A percentile compares a stretch with the other conserved stretches of the same genome.
Conservation (phyloP, 768 basidiomycete genomes). For the Trametes maxima region DNA sequence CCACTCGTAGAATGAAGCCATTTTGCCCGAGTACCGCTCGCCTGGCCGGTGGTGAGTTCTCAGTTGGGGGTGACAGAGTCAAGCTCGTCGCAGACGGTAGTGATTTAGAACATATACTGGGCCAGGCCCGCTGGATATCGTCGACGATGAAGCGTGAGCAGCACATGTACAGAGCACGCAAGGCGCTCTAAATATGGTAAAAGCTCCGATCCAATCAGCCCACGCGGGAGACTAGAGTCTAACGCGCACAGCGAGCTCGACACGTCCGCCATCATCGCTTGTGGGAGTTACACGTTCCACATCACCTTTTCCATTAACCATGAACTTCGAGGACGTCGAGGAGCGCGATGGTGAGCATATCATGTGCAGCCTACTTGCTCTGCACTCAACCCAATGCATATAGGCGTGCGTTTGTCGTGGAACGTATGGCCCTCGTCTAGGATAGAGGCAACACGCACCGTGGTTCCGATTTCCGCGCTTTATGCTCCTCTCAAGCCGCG, state of each 20-base stretch:
- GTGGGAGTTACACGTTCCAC: conserved; percentile 9
- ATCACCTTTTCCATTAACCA: conserved; percentile 2
- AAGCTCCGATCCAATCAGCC: background rate
- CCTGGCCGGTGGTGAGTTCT: no score
- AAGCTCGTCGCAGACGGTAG: background rate
- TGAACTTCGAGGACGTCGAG: conserved; percentile 96
- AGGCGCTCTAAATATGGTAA: background rate
- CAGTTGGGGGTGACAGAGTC: background rate
- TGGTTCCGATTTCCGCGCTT: conserved; percentile 97
- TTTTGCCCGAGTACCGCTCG: background rate
- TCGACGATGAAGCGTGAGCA: background rate
- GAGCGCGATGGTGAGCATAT: conserved; percentile 84
- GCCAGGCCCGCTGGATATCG: background rate
- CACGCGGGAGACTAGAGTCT: conserved; percentile 7
- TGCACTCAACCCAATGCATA: background rate
- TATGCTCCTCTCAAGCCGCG: conserved; percentile 95
- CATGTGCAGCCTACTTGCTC: background rate
- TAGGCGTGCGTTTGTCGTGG: conserved; percentile 95
- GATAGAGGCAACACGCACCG: conserved; percentile 96
- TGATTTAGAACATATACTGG: no score
- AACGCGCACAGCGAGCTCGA: background rate
- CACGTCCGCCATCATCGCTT: conserved; percentile 22
- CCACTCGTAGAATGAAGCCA: conserved; percentile 32
- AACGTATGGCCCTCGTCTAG: conserved; percentile 98
- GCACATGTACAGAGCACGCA: conserved; percentile 1